These are phyloP conservation scores for Naegleria gruberi DNA, from an alignment of 208 protist species.

Conservation along the genomic window DNA sequence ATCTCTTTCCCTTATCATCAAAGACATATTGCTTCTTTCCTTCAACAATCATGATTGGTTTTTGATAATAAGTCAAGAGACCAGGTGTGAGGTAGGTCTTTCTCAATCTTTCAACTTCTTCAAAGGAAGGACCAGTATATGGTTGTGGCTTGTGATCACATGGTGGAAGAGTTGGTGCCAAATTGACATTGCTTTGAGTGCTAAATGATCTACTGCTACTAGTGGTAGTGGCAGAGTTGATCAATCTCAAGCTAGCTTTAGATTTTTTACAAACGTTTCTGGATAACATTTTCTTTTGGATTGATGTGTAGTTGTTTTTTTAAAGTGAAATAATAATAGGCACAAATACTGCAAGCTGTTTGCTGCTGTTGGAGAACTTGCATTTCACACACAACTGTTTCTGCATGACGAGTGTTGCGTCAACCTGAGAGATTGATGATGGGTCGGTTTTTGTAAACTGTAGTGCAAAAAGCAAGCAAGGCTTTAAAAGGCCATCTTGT, in stretches of 20 bases:
- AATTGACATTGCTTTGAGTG: not conserved
- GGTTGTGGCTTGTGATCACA: not conserved
- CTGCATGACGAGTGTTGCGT: too few relatives aligned
- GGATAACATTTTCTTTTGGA: too few relatives aligned
- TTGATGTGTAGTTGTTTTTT: too few relatives aligned
- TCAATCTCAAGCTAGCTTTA: not conserved
- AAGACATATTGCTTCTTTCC: constrained; percentile 47
- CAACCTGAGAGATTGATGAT: too few relatives aligned
- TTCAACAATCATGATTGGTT: constrained; percentile 44
- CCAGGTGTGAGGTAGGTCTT: constrained; percentile 29
- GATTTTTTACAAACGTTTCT: too few relatives aligned
- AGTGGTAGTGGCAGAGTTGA: not conserved
- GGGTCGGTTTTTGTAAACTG: too few relatives aligned
- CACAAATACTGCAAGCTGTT: too few relatives aligned
- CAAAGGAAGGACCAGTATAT: constrained; percentile 19
- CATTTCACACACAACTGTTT: too few relatives aligned
- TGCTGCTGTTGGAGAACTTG: too few relatives aligned
- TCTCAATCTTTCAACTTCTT: constrained; percentile 29
- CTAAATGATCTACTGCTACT: not conserved
- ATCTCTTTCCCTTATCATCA: constrained; percentile 40
- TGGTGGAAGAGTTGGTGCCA: not conserved
- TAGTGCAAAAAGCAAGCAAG: too few relatives aligned
- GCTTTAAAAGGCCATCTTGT: too few relatives aligned
- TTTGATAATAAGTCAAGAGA: constrained; percentile 42
- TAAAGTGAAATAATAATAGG: too few relatives aligned